Conservation (phyloP, 2,329 filamentous ascomycete species). For the Phoma herbarum region DNA sequence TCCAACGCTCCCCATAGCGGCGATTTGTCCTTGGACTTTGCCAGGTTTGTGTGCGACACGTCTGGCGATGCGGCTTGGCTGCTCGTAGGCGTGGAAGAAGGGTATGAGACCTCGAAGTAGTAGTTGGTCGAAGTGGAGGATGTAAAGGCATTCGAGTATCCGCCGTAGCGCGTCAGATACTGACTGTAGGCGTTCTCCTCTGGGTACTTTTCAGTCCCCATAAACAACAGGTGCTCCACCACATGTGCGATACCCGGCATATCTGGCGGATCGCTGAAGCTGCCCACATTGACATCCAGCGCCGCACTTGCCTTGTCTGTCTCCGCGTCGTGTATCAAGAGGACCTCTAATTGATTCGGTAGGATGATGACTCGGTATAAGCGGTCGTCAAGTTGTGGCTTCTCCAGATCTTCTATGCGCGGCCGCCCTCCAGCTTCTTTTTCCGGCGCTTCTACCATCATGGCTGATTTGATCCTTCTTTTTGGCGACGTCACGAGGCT, state of each 20-base stretch:
- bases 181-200: slow-evolving; percentile 82
- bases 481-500: too few species aligned
- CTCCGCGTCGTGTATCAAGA: slow-evolving; percentile 91
- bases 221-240: slow-evolving; percentile 95
- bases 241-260: slow-evolving; percentile 97
- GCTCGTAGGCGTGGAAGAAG: too few species aligned
- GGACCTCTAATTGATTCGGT: slow-evolving; percentile 85
- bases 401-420: slow-evolving; percentile 64
- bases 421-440: too few species aligned
- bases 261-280: slow-evolving; percentile 88
- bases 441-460: too few species aligned
- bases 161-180: slow-evolving; percentile 89
- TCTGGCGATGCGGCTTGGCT: too few species aligned
- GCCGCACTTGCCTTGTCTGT: slow-evolving; percentile 97
- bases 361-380: slow-evolving; percentile 87
- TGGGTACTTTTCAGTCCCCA: slow-evolving; percentile 98
- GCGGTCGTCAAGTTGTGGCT: slow-evolving; percentile 84
- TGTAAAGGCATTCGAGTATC: slow-evolving; percentile 94
- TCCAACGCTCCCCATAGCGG: slow-evolving; percentile 86
- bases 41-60: slow-evolving; percentile 36
- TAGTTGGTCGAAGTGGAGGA: slow-evolving; percentile 94
- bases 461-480: too few species aligned
- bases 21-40: slow-evolving; percentile 54
- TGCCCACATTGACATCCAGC: slow-evolving; percentile 94
- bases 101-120: slow-evolving; percentile 84